These are phyloP conservation scores for button mushroom (Agaricus bisporus) DNA, from an alignment of 768 basidiomycete species.

Conservation along the genomic window DNA sequence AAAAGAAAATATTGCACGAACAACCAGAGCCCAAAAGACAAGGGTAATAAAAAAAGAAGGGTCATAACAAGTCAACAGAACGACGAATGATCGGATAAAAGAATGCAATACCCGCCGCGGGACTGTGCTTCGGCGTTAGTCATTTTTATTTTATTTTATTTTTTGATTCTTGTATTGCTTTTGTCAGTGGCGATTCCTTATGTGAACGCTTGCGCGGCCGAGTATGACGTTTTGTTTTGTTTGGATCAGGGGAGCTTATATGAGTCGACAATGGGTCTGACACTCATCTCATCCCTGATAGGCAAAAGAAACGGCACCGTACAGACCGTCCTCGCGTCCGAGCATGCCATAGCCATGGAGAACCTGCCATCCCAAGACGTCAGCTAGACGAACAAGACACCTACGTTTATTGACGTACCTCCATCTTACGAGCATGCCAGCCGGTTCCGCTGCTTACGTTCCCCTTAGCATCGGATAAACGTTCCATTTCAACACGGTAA, in stretches of 20 bases:
- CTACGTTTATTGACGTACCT: constrained; percentile 46
- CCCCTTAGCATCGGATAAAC: constrained; percentile 74
- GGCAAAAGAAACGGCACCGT: constrained; percentile 91
- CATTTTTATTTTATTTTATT: too few species aligned
- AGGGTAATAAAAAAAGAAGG: too few species aligned
- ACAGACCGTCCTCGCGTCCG: constrained; percentile 89
- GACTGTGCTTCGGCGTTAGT: too few species aligned
- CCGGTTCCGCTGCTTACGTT: constrained; percentile 90
- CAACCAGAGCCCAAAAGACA: too few species aligned
- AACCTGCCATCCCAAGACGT: constrained; percentile 36
- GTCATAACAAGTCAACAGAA: too few species aligned
- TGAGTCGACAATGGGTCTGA: neutral
- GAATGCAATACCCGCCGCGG: too few species aligned
- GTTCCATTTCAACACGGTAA: constrained; percentile 63
- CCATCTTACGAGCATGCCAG: constrained; percentile 97
- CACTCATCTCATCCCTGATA: constrained; percentile 65
- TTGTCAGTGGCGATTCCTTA: too few species aligned
- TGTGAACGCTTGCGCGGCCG: too few species aligned
- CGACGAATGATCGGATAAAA: too few species aligned
- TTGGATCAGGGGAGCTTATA: neutral
- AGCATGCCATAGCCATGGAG: constrained; percentile 87
- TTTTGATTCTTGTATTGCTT: too few species aligned
- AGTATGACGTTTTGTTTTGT: too few species aligned
- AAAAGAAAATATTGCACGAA: too few species aligned
- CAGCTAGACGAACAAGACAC: neutral